Evolutionary conservation across 345 rosid genomes (phyloP).

Genomic region (Diplotaxis tenuifolia): DNA sequence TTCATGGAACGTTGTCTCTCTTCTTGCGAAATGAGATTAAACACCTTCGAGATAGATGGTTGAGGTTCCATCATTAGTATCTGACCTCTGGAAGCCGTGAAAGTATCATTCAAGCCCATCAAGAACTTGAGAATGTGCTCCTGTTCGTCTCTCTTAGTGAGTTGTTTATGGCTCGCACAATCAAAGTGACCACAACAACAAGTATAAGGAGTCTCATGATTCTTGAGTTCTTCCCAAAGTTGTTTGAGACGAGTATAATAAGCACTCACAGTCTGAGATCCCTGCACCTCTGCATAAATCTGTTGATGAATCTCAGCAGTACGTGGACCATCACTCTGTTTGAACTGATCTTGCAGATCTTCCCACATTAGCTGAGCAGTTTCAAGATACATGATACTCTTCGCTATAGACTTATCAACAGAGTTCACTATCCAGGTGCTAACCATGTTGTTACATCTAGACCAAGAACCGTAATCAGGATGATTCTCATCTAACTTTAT

Average conservation of each 20-base stretch:
- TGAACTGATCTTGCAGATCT: background rate
- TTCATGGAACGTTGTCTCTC: too few relatives aligned
- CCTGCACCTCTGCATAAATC: background rate
- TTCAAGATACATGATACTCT: background rate
- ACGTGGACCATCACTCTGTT: background rate
- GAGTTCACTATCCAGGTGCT: background rate
- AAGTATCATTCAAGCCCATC: too few relatives aligned
- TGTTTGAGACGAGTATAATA: background rate
- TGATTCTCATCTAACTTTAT: background rate
- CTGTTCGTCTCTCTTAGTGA: too few relatives aligned
- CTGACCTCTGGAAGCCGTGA: too few relatives aligned
- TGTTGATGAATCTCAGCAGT: background rate
- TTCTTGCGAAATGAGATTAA: too few relatives aligned
- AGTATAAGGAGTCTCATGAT: background rate
- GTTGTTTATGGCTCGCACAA: too few relatives aligned
- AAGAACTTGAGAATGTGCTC: too few relatives aligned
- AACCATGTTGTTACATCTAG: background rate
- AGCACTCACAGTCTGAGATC: background rate
- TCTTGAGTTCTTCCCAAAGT: background rate
- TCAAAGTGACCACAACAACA: too few relatives aligned
- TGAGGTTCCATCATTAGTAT: too few relatives aligned
- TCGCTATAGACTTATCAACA: background rate
- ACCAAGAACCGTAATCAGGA: background rate
- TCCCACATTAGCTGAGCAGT: background rate
- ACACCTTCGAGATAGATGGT: too few relatives aligned